Conservation (phyloP, 2,329 filamentous ascomycete species). For the Ilyonectria mors-panacis region DNA sequence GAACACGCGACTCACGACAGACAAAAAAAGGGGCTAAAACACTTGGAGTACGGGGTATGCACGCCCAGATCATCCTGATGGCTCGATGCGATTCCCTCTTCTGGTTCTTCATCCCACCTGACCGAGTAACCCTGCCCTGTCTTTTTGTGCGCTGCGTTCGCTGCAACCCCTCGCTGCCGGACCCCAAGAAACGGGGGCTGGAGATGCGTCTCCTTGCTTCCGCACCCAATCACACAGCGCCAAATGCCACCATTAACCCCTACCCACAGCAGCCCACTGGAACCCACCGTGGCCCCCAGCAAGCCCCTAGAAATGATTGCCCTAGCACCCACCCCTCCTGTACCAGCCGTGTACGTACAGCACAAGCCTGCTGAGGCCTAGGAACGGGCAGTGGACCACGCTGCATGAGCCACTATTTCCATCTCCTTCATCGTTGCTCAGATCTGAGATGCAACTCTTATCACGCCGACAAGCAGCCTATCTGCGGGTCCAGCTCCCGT, state of each 20-base stretch:
- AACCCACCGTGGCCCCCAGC: not conserved
- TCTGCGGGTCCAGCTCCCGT: not conserved
- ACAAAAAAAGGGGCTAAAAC: conserved; percentile 9
- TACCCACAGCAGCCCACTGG: conserved; percentile 7
- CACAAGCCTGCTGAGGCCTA: no score
- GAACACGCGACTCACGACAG: conserved; percentile 3
- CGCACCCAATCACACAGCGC: conserved; percentile 16
- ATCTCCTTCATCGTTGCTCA: not conserved
- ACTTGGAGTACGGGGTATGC: conserved; percentile 4
- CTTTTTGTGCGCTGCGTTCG: not conserved
- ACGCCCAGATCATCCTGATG: not conserved
- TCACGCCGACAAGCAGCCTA: not conserved
- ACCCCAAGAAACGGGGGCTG: conserved; percentile 15
- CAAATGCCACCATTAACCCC: conserved; percentile 4
- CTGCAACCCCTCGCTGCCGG: conserved; percentile 8
- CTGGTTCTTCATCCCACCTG: not conserved
- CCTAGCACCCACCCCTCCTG: not conserved
- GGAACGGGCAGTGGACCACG: not conserved
- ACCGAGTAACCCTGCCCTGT: not conserved
- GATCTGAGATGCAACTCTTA: not conserved
- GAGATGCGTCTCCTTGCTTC: conserved; percentile 20
- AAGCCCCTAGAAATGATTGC: not conserved
- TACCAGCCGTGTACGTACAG: not conserved
- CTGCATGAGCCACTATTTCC: not conserved
- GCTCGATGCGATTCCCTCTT: not conserved